Conservation (phyloP, 768 basidiomycete genomes). For the Phlebiopsis gigantea region DNA sequence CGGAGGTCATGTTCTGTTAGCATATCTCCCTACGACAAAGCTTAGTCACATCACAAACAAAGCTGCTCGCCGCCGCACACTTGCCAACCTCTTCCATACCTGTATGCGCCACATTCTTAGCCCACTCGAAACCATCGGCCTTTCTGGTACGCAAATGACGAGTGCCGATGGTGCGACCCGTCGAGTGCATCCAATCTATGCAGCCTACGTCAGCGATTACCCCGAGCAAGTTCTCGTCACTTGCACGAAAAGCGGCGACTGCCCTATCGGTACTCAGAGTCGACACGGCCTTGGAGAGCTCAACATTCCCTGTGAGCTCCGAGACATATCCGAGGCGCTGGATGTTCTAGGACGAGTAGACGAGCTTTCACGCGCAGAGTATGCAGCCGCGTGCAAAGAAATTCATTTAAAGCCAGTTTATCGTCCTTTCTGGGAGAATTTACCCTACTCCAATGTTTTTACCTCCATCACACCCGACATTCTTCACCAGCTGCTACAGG, state of each 20-base stretch:
- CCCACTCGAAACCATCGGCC: slow-evolving; percentile 26
- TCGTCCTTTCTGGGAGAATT: slow-evolving; percentile 22
- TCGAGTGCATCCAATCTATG: slow-evolving; percentile 27
- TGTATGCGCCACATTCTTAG: slow-evolving; percentile 27
- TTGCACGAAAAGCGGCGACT: slow-evolving; percentile 8
- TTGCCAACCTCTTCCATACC: slow-evolving; percentile 33
- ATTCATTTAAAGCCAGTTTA: slow-evolving; percentile 18
- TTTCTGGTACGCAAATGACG: slow-evolving; percentile 25
- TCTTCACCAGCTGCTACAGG: slow-evolving; percentile 27
- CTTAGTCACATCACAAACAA: slow-evolving; percentile 5
- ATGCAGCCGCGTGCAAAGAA: slow-evolving; percentile 8
- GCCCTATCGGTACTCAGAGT: no score
- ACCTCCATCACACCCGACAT: slow-evolving; percentile 23
- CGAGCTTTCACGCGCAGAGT: slow-evolving; percentile 3
- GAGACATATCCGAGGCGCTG: neutral
- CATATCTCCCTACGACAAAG: slow-evolving; percentile 15
- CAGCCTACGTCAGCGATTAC: slow-evolving; percentile 17
- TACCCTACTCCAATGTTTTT: slow-evolving; percentile 23
- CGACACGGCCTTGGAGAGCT: slow-evolving; percentile 26
- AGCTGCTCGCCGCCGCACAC: slow-evolving; percentile 20
- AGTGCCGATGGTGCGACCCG: slow-evolving; percentile 33
- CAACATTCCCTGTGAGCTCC: neutral
- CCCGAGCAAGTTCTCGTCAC: slow-evolving; percentile 16
- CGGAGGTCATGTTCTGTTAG: slow-evolving; percentile 15
- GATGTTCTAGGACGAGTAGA: slow-evolving; percentile 13